Conservation (phyloP, 176 grass and related monocot genomes). For the Eleusine indica region DNA sequence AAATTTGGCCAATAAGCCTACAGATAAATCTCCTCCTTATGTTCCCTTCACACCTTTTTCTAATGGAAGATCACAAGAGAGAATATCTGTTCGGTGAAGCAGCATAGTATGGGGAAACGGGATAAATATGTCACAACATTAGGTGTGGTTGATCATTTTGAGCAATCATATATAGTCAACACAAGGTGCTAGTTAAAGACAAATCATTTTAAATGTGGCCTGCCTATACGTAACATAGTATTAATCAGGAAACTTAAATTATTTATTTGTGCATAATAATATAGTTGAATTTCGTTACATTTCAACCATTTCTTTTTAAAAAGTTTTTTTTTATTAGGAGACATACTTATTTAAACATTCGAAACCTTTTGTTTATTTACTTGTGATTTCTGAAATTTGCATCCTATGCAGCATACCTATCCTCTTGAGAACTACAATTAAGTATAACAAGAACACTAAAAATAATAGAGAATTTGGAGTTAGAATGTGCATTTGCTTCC, state of each 20-base stretch:
- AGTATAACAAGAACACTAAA: not conserved
- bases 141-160: constrained; percentile 33
- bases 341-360: not conserved
- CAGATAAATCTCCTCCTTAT: constrained; percentile 16
- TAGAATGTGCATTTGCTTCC: no score
- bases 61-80: constrained; percentile 18
- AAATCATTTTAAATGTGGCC: constrained; percentile 25
- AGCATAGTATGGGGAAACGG: constrained; percentile 4
- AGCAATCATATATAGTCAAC: constrained; percentile 45
- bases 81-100: constrained; percentile 43
- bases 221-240: not conserved
- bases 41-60: constrained; percentile 31
- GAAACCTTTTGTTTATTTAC: not conserved
- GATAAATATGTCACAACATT: not conserved
- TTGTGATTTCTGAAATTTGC: not conserved
- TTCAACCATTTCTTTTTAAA: not conserved
- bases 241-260: not conserved
- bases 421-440: no score
- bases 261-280: not conserved
- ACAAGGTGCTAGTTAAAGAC: constrained; percentile 28
- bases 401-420: no score
- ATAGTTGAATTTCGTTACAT: not conserved
- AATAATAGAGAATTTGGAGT: not conserved
- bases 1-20: constrained; percentile 19
- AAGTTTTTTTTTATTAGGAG: no score